Percentiles rank a stretch among this genome's conserved stretches.
Conservation (phyloP, 2,329 filamentous ascomycete genomes). For the Colletotrichum sp. region DNA sequence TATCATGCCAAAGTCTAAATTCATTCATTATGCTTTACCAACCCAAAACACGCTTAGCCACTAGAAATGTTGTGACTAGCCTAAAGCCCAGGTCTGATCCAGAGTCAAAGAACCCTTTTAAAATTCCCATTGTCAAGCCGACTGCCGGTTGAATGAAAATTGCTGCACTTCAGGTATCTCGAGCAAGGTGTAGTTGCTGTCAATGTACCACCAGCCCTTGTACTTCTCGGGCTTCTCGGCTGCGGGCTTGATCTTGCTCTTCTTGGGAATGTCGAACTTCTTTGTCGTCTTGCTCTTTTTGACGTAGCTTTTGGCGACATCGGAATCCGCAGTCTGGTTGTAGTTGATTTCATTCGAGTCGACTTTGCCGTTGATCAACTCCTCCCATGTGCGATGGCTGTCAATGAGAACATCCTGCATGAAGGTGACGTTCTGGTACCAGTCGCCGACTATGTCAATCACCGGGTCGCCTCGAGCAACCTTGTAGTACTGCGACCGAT, state of each 20-base stretch:
- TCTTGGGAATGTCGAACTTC: conserved; percentile 33
- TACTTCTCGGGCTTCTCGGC: conserved; percentile 35
- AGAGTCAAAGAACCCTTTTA: too few relatives aligned
- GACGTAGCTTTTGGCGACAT: conserved; percentile 35
- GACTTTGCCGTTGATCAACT: conserved; percentile 41
- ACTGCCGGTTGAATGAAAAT: neutral
- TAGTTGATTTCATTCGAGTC: conserved; percentile 42
- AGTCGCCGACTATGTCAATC: conserved; percentile 39
- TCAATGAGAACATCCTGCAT: conserved; percentile 34
- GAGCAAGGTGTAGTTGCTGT: conserved; percentile 35
- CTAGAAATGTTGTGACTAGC: neutral
- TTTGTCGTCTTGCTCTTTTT: conserved; percentile 33
- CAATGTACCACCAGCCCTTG: conserved; percentile 41
- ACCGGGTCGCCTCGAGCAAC: conserved; percentile 38
- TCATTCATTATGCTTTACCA: neutral
- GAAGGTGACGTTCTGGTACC: conserved; percentile 39
- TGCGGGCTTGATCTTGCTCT: conserved; percentile 32
- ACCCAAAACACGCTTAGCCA: neutral
- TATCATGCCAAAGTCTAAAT: neutral
- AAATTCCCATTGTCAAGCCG: neutral
- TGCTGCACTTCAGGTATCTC: neutral
- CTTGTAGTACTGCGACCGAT: conserved; percentile 39
- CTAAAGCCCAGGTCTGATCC: too few relatives aligned
- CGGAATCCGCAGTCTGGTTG: conserved; percentile 41
- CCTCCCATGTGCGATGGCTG: conserved; percentile 42